A percentile compares a stretch with the other conserved stretches of the same genome.
Conservation (phyloP, 495 filamentous ascomycete species). For the Podospora australis region DNA sequence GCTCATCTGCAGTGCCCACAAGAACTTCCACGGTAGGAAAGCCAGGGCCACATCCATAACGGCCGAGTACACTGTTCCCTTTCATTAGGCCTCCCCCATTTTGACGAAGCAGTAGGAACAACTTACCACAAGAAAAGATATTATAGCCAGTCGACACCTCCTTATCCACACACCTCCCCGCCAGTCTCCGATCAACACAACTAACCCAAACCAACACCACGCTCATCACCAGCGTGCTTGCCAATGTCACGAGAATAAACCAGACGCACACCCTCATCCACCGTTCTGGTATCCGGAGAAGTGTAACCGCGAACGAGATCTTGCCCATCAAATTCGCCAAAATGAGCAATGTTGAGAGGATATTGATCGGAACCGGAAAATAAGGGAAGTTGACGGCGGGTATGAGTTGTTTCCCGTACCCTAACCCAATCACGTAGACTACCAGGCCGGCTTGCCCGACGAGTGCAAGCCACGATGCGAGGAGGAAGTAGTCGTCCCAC, state of each 20-base stretch:
- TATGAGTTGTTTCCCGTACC: conserved; percentile 25
- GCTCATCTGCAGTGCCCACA: conserved; percentile 30
- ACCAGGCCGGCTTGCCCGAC: conserved; percentile 10
- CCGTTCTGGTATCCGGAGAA: conserved; percentile 14
- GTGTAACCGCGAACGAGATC: conserved; percentile 25
- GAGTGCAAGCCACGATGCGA: conserved; percentile 20
- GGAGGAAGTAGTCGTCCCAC: conserved; percentile 28
- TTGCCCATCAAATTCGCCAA: conserved; percentile 24
- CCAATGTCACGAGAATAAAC: conserved; percentile 29
- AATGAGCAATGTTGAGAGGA: conserved; percentile 19
- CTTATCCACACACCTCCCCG: conserved; percentile 22
- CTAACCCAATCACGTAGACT: conserved; percentile 19
- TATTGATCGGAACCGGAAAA: conserved; percentile 14
- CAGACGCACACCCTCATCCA: conserved; percentile 15
- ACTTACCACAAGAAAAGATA: conserved; percentile 20
- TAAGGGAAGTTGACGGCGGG: conserved; percentile 9
- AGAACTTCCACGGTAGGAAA: conserved; percentile 29
- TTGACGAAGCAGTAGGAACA: background rate
- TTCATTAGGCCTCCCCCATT: background rate
- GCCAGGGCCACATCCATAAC: conserved; percentile 28
- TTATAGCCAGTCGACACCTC: conserved; percentile 18
- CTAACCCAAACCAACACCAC: conserved; percentile 30
- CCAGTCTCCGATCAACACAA: conserved; percentile 23
- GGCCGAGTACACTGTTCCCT: conserved; percentile 27
- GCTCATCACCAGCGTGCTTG: conserved; percentile 26